A percentile compares a stretch with the other conserved stretches of the same genome.
Conservation (phyloP, 352 stramenopile genomes). For the Globisporangium recalcitrans region DNA sequence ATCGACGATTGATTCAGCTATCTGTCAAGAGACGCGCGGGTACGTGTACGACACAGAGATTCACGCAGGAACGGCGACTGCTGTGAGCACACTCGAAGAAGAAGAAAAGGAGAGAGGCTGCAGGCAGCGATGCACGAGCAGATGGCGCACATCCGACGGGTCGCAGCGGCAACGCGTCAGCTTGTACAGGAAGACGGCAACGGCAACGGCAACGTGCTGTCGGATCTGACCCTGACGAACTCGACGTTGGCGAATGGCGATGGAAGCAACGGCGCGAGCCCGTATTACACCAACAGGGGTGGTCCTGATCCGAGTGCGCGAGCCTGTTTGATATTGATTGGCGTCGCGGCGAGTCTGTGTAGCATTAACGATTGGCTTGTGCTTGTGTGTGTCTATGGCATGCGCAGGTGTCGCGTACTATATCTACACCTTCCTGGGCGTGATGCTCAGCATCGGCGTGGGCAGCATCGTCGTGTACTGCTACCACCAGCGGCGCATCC, state of each 20-base stretch:
- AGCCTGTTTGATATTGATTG: background rate
- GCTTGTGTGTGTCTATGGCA: background rate
- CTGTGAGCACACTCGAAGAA: background rate
- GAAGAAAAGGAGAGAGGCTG: background rate
- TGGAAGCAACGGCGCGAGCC: background rate
- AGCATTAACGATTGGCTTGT: background rate
- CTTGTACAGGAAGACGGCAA: background rate
- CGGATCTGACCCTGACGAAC: background rate
- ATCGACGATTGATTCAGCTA: too few species aligned
- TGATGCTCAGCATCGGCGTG: conserved; percentile 40
- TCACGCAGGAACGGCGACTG: background rate
- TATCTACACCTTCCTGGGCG: conserved; percentile 70
- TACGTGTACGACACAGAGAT: too few species aligned
- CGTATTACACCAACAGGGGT: conserved; percentile 1
- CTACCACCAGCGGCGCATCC: conserved; percentile 55
- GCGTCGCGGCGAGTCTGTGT: background rate
- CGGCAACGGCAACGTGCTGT: background rate
- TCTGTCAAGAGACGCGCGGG: too few species aligned
- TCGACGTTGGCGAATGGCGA: background rate
- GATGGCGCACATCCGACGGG: background rate
- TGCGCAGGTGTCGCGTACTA: conserved; percentile 45
- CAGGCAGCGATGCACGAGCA: background rate
- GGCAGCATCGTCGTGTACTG: conserved; percentile 54
- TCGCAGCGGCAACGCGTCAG: background rate
- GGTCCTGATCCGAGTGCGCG: background rate